Base-by-base conservation (phyloP, 2,329 filamentous ascomycete species). In the Ustulina deusta region DNA sequence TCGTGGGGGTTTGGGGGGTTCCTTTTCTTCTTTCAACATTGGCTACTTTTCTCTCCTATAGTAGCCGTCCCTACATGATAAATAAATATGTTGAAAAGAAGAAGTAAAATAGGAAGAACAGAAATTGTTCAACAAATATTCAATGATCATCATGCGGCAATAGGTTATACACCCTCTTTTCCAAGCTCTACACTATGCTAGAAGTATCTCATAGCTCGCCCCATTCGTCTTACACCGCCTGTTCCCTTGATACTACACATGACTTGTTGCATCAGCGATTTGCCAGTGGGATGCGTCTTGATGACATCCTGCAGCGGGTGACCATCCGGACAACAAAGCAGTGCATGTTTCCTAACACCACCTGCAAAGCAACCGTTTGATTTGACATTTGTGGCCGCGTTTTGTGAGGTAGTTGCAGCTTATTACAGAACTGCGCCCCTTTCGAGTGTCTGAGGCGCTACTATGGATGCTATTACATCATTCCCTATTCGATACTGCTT, bases 321-420 rank as follows among this genome's bases (percentile, higher is more conserved):
- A 11, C 40, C 25, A 63, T 42, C 56, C 44, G 46, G 46, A n/a
- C 42, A 49, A n/a, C 38, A 62, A 62, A 22, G 52, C 60, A 25
- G 20, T 20, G 38, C 36, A 44, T 32, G 55, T 57, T 44, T 44
- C 25, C 13, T 46, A 46, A 34, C 49, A 54, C 29, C 49, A 10
- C 49, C 29, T 36, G 10, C n/a, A 22, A 34, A 34, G 32, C 29
- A 36, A 27, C 9, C 15, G n/a, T 36, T 34, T n/a, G 49, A 17
- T 36, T 54, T 36, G 22, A 20, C 6, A 11, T 36, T 22, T 7
- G 49, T 54, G 49, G 36, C 55, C 25, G 55, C 55, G 32, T 48
- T 48, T 46, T 42, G 22, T 22, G 56, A 59, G n/a, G 56, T 9
- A 36, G 2, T 38, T 27, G 42, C 22, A 17, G 29, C 42, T 7